These are phyloP conservation scores for Thielaviopsis populi DNA, from an alignment of 2,329 filamentous ascomycete species.

Conservation along the genomic window DNA sequence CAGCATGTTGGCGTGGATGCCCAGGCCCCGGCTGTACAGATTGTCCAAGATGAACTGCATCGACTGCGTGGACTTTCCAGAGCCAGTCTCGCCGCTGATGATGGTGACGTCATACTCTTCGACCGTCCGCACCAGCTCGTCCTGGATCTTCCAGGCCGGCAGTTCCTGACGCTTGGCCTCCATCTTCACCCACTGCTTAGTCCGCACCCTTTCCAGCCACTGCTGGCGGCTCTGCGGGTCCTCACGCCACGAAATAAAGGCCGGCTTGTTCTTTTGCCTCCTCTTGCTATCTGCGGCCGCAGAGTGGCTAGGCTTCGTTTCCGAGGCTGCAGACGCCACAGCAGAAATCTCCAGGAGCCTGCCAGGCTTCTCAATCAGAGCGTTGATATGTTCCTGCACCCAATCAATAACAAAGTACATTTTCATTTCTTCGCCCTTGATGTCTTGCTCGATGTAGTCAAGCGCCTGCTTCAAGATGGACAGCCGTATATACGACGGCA, in stretches of 20 bases:
- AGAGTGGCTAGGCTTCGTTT: constrained; percentile 26
- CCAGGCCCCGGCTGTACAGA: constrained; percentile 60
- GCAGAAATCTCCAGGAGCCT: constrained; percentile 71
- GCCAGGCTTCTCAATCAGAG: constrained; percentile 73
- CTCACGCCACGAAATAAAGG: constrained; percentile 22
- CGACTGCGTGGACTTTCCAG: constrained; percentile 47
- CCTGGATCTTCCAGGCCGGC: constrained; percentile 75
- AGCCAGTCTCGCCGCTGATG: constrained; percentile 21
- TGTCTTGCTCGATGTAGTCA: constrained; percentile 50
- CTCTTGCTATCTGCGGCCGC: constrained; percentile 21
- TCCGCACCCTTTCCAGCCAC: constrained; percentile 46
- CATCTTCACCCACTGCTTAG: constrained; percentile 56
- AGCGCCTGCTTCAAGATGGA: constrained; percentile 71
- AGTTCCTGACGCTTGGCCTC: constrained; percentile 54
- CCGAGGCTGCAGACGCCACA: constrained; percentile 52
- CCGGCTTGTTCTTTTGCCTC: constrained; percentile 11
- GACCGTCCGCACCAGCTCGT: constrained; percentile 63
- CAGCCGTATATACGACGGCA: constrained; percentile 86
- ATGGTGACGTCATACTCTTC: constrained; percentile 75
- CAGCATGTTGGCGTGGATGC: constrained; percentile 70
- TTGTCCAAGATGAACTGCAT: constrained; percentile 94
- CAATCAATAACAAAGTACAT: constrained; percentile 83
- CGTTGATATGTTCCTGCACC: constrained; percentile 70
- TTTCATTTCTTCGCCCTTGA: constrained; percentile 74
- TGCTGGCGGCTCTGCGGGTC: constrained; percentile 44